phyloP scores from a whole-genome alignment of 345 rosid genomes.

The Draba incana region DNA sequence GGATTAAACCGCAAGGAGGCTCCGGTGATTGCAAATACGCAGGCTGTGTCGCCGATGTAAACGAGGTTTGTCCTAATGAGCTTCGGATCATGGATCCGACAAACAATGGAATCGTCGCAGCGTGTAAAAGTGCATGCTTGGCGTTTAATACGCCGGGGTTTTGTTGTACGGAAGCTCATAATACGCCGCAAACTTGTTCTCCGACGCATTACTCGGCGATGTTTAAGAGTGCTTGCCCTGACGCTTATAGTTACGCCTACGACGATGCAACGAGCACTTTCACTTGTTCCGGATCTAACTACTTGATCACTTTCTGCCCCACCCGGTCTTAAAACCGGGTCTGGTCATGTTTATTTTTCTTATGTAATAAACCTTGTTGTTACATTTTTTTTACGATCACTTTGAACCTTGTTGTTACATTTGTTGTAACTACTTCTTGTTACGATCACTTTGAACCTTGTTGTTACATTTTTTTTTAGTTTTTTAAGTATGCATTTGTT shows the following conservation, averaged over 20 bases:
- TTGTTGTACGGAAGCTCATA: constrained; percentile 78
- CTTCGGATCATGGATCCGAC: constrained; percentile 51
- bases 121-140: constrained; percentile 85
- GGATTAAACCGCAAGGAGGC: constrained; percentile 64
- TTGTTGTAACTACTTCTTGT: too few species aligned
- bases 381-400: not conserved
- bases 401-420: too few species aligned
- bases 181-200: constrained; percentile 73
- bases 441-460: too few species aligned
- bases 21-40: constrained; percentile 73
- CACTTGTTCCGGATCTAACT: constrained; percentile 79
- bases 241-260: constrained; percentile 90
- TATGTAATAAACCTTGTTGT: too few species aligned
- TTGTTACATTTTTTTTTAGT: not conserved
- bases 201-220: constrained; percentile 71
- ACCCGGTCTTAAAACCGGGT: not conserved
- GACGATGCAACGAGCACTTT: constrained; percentile 83
- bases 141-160: constrained; percentile 76
- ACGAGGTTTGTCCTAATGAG: constrained; percentile 67
- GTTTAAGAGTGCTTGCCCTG: constrained; percentile 87
- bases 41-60: constrained; percentile 76
- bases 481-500: not conserved
- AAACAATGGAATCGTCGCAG: constrained; percentile 54
- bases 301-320: constrained; percentile 80
- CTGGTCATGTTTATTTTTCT: too few species aligned